Evolutionary conservation across 169 alveolate species (phyloP).

Genomic region (Plasmodium yoelii): DNA sequence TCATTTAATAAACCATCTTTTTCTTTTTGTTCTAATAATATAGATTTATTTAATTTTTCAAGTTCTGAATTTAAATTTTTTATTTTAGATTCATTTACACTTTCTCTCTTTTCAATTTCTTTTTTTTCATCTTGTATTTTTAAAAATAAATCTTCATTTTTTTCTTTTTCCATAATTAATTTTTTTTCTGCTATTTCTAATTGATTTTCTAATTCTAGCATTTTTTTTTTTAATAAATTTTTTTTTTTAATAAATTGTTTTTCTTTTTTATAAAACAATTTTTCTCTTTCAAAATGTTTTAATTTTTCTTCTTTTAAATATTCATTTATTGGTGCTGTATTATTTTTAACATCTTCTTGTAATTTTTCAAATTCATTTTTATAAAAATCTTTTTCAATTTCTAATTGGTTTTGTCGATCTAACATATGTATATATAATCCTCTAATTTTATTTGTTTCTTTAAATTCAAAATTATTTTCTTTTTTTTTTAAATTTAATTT

Average conservation of each 20-base stretch:
- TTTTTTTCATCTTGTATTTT: constrained; percentile 10
- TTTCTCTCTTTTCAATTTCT: constrained; percentile 23
- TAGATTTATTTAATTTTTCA: constrained; percentile 11
- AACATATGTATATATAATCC: constrained; percentile 48
- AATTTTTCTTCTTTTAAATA: constrained; percentile 49
- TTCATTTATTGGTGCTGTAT: constrained; percentile 15
- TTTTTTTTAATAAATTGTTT: constrained; percentile 24
- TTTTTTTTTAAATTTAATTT: not conserved
- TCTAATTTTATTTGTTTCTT: constrained; percentile 51
- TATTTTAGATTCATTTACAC: constrained; percentile 17
- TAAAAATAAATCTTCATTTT: constrained; percentile 11
- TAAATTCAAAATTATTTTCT: constrained; percentile 18
- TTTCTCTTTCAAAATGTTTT: constrained; percentile 51
- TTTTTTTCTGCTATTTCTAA: constrained; percentile 27
- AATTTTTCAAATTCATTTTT: constrained; percentile 47
- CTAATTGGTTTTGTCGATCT: constrained; percentile 40
- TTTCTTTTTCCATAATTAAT: constrained; percentile 22
- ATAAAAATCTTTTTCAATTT: constrained; percentile 41
- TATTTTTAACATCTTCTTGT: constrained; percentile 43
- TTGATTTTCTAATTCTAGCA: constrained; percentile 10
- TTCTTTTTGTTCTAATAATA: constrained; percentile 15
- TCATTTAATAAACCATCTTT: constrained; percentile 24
- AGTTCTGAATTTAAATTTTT: constrained; percentile 5
- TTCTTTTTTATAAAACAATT: constrained; percentile 46
- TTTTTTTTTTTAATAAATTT: constrained; percentile 28